Percentiles rank a stretch among this genome's conserved stretches.
These are phyloP conservation scores for Torulaspora indica DNA, from an alignment of 805 yeast species.

Conservation along the genomic window DNA sequence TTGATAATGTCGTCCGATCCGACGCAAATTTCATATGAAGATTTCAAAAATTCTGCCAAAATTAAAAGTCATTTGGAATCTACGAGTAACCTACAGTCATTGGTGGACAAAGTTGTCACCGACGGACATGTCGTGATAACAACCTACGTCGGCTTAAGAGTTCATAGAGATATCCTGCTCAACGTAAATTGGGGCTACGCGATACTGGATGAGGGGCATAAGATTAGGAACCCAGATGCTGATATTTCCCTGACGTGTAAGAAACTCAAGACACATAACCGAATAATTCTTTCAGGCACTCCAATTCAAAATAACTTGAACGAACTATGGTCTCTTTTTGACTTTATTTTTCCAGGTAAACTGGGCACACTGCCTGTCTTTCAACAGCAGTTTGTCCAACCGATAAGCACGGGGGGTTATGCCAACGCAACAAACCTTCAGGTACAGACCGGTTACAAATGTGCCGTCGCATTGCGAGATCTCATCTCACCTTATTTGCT, in stretches of 20 bases:
- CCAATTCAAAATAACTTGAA: slow-evolving; percentile 92
- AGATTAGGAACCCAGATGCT: slow-evolving; percentile 90
- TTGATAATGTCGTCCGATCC: slow-evolving; percentile 38
- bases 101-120: slow-evolving; percentile 49
- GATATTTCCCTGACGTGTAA: slow-evolving; percentile 83
- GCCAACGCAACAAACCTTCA: slow-evolving; percentile 95
- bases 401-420: slow-evolving; percentile 96
- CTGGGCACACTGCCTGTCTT: slow-evolving; percentile 93
- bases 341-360: slow-evolving; percentile 91
- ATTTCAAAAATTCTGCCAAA: slow-evolving; percentile 28
- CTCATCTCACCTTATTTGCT: slow-evolving; percentile 84
- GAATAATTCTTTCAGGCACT: slow-evolving; percentile 89
- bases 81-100: slow-evolving; percentile 29
- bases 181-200: slow-evolving; percentile 83
- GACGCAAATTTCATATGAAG: slow-evolving; percentile 43
- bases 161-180: slow-evolving; percentile 59
- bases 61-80: slow-evolving; percentile 31
- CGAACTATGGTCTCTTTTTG: slow-evolving; percentile 93
- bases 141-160: slow-evolving; percentile 80
- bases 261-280: slow-evolving; percentile 73
- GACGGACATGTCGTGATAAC: slow-evolving; percentile 85
- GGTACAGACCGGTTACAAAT: slow-evolving; percentile 92
- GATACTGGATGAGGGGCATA: slow-evolving; percentile 93
- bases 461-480: slow-evolving; percentile 87
- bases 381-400: slow-evolving; percentile 85